A percentile compares a stretch with the other conserved stretches of the same genome.
Conservation (phyloP, 768 basidiomycete genomes). For the Suillus subluteus region DNA sequence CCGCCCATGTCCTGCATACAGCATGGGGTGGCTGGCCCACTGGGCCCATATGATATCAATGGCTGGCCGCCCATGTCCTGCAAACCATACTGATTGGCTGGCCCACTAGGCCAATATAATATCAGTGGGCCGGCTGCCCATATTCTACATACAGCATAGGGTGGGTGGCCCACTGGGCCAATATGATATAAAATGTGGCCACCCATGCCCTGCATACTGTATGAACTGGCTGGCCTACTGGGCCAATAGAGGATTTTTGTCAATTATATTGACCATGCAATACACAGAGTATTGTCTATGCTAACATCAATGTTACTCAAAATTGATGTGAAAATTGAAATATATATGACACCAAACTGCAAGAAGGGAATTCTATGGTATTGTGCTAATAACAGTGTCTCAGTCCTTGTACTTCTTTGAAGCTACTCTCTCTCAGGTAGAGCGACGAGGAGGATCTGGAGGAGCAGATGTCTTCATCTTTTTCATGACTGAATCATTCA, state of each 20-base stretch:
- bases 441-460: background rate
- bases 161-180: no score
- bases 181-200: no score
- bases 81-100: background rate
- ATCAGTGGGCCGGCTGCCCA: no score
- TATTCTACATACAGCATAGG: no score
- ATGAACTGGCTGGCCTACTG: no score
- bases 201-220: no score
- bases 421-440: background rate
- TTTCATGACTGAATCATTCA: background rate
- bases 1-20: no score
- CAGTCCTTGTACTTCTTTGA: background rate
- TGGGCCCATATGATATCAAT: background rate
- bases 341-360: no score
- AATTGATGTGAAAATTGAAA: background rate
- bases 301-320: background rate
- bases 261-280: no score
- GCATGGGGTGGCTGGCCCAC: background rate
- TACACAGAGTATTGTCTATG: no score
- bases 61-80: rapidly evolving
- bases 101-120: no score
- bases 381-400: background rate
- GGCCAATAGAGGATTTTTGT: no score
- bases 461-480: background rate
- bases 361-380: background rate